Evolutionary conservation across 306 rosid genomes (phyloP), one percentile per base, ranked within the genome.

Genomic region (Vigna trinervia): DNA sequence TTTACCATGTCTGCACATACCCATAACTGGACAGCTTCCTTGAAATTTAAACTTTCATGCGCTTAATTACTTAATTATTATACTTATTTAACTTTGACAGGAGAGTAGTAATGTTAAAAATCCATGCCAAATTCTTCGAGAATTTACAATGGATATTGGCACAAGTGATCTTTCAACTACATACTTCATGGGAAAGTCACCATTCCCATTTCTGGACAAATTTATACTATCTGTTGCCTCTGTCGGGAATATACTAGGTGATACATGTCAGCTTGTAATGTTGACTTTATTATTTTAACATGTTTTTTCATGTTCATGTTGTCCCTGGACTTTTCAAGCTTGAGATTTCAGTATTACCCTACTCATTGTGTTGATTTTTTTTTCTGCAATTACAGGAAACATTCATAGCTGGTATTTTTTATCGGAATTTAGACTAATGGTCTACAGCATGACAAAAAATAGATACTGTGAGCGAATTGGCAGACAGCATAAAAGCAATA

Each of bases 401-500:
- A 92, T 94, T 57, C 86, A 91, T 57, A 81, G 90, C 85, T 94
- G 98, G 98, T 90, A 84, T 81, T 90, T 88, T 88, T 90, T 94
- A 89, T 88, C 96, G 17, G 98, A 94, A 75, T 87, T 81, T 80
- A 95, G 93, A 75, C 79, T 89, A 78, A 88, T 94, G 83, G 89
- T 94, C 80, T 94, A 94, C 88, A 94, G 90, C 89, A 94, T 94
- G 97, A 89, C 88, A 56, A 88, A 92, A 82, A 94, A 88, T 83
- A 80, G 97, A 80, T 94, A 85, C 47, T 94, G 98, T 69, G 96
- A 94, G 82, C 85, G 97, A 80, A 94, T 94, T 72, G 96, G 97
- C 76, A 87, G 98, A 82, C 88, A 92, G 53, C 98, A 94, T 86
- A 94, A 92, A 92, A 94, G 98, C 88, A 94, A 94, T 81, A 92